phyloP scores from a whole-genome alignment of 2,329 filamentous ascomycete genomes.

The Ophiostoma montium region DNA sequence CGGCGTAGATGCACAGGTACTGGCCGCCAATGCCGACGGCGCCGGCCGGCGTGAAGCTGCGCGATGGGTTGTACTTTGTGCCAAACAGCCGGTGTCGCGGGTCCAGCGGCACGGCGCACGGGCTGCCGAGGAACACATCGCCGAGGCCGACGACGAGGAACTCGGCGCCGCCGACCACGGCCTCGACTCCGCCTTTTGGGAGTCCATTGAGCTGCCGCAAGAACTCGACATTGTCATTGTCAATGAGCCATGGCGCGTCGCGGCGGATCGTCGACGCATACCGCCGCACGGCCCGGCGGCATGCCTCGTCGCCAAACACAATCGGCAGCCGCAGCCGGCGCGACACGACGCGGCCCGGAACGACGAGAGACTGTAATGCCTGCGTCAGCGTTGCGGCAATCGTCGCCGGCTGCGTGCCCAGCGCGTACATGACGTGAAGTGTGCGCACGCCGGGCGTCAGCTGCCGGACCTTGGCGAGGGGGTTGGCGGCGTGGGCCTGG shows the following conservation, averaged over 20 bases:
- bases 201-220: constrained; percentile 19
- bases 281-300: constrained; percentile 32
- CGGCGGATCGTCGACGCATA: constrained; percentile 44
- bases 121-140: constrained; percentile 18
- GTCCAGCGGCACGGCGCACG: constrained; percentile 13
- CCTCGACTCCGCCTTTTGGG: constrained; percentile 8
- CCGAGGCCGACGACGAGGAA: constrained; percentile 16
- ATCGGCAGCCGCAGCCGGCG: constrained; percentile 16
- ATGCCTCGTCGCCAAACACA: constrained; percentile 15
- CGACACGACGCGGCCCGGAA: constrained; percentile 2
- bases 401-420: not conserved
- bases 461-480: not conserved
- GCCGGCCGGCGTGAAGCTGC: constrained; percentile 22
- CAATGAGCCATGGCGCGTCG: constrained; percentile 41
- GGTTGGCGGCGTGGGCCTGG: not conserved
- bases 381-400: not conserved
- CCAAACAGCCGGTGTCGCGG: constrained; percentile 14
- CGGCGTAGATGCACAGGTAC: constrained; percentile 23
- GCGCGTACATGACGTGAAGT: not conserved
- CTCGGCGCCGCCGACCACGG: constrained; percentile 16
- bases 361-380: not conserved
- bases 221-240: constrained; percentile 23
- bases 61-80: constrained; percentile 22
- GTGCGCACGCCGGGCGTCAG: not conserved
- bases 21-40: constrained; percentile 24